phyloP scores from a whole-genome alignment of 352 stramenopile genomes.

The Globisporangium alternatum region DNA sequence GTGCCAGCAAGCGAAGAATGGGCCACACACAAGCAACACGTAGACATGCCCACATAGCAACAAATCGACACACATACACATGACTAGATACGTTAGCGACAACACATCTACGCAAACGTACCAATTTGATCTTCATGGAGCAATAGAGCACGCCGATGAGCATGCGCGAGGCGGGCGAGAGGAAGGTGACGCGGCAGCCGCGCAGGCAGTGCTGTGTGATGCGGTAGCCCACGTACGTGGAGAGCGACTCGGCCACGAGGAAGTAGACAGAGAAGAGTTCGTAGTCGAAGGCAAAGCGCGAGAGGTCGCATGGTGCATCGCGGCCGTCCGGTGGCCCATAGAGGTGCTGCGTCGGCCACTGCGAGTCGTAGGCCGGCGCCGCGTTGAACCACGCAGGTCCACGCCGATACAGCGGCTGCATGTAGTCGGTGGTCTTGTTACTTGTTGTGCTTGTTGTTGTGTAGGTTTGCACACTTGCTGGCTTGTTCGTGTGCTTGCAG shows the following conservation, averaged over 20 bases:
- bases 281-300: constrained; percentile 46
- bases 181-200: constrained; percentile 58
- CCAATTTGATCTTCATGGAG: constrained; percentile 72
- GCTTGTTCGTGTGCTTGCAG: background rate
- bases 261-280: constrained; percentile 82
- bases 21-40: constrained; percentile 4
- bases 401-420: constrained; percentile 57
- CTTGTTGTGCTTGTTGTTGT: background rate
- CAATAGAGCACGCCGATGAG: constrained; percentile 74
- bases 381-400: constrained; percentile 46
- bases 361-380: constrained; percentile 27
- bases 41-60: background rate
- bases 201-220: constrained; percentile 78
- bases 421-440: constrained; percentile 9
- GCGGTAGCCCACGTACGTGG: constrained; percentile 76
- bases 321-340: constrained; percentile 54
- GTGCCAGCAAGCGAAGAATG: background rate
- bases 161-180: constrained; percentile 58
- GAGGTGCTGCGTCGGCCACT: constrained; percentile 28
- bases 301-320: constrained; percentile 24
- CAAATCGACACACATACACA: constrained; percentile 1
- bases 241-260: constrained; percentile 65
- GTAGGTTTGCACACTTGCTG: background rate
- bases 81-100: too few species aligned
- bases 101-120: constrained; percentile 18